These are phyloP conservation scores for Blastocystis sp. DNA, from an alignment of 352 stramenopile species.

Conservation along the genomic window DNA sequence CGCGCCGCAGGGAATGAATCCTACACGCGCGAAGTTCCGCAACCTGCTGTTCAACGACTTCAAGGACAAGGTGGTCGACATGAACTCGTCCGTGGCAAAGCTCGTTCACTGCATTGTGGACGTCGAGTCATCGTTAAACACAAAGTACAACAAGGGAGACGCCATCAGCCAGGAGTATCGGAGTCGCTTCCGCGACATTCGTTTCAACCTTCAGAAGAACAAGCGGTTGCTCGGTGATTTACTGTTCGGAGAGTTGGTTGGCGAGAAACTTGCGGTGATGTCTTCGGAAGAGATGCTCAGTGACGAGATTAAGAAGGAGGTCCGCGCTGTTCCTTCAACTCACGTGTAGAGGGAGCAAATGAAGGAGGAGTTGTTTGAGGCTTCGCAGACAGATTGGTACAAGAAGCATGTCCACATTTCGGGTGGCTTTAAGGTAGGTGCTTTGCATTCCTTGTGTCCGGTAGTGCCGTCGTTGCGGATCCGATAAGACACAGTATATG, in stretches of 20 bases:
- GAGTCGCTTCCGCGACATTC: conserved; percentile 58
- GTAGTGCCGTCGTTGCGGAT: conserved; percentile 91
- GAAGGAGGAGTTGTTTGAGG: conserved; percentile 69
- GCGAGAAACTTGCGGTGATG: conserved; percentile 78
- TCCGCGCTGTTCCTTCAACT: conserved; percentile 76
- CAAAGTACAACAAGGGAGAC: not conserved
- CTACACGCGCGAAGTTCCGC: conserved; percentile 61
- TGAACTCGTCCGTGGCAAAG: not conserved
- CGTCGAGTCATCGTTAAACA: not conserved
- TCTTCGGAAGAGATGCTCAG: conserved; percentile 79
- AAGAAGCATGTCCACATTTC: conserved; percentile 76
- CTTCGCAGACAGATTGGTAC: conserved; percentile 73
- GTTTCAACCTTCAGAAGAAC: conserved; percentile 84
- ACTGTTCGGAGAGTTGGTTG: conserved; percentile 78
- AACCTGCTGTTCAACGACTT: conserved; percentile 60
- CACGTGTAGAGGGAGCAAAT: conserved; percentile 34
- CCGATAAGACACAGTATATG: conserved; percentile 91
- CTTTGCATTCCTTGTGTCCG: conserved; percentile 77
- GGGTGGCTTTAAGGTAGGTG: conserved; percentile 38
- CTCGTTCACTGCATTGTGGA: not conserved
- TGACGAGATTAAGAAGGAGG: conserved; percentile 78
- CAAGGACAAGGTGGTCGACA: conserved; percentile 18
- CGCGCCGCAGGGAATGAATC: not conserved
- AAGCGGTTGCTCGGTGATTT: conserved; percentile 77
- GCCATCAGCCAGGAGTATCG: conserved; percentile 53